A percentile compares a stretch with the other conserved stretches of the same genome.
These are phyloP conservation scores for Penicillium paneum DNA, from an alignment of 2,329 filamentous ascomycete genomes.

Conservation along the genomic window DNA sequence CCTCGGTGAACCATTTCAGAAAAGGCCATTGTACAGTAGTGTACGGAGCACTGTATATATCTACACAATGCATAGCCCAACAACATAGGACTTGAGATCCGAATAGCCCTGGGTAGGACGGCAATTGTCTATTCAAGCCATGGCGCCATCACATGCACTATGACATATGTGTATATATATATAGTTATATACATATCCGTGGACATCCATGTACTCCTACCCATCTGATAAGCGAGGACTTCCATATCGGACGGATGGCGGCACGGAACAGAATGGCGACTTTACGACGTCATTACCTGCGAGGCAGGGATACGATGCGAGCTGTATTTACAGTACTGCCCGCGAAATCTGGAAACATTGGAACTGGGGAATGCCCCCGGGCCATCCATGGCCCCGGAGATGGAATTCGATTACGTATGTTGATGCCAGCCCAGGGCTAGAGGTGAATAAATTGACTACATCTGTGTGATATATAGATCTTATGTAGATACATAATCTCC, in stretches of 20 bases:
- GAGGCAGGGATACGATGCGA: neutral
- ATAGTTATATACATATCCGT: neutral
- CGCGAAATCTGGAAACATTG: neutral
- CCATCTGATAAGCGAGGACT: conserved; percentile 6
- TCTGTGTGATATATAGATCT: neutral
- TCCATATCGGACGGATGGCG: conserved; percentile 21
- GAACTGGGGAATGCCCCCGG: neutral
- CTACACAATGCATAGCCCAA: neutral
- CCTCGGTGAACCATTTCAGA: conserved; percentile 26
- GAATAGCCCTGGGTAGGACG: neutral
- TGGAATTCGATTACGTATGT: neutral
- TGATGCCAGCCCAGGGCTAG: too few relatives aligned
- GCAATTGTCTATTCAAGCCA: neutral
- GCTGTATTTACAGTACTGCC: conserved; percentile 5
- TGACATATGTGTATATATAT: neutral
- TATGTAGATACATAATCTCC: neutral
- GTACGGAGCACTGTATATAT: too few relatives aligned
- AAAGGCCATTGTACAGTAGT: conserved; percentile 6
- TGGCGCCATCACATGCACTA: neutral
- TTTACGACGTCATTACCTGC: conserved; percentile 33
- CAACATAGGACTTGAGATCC: too few relatives aligned
- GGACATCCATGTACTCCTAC: neutral
- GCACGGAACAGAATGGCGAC: conserved; percentile 24
- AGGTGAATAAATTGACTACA: neutral
- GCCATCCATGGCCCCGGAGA: too few relatives aligned